These are phyloP conservation scores for Hyphopichia buzzinii DNA, from an alignment of 1,139 yeast species.

Conservation along the genomic window DNA sequence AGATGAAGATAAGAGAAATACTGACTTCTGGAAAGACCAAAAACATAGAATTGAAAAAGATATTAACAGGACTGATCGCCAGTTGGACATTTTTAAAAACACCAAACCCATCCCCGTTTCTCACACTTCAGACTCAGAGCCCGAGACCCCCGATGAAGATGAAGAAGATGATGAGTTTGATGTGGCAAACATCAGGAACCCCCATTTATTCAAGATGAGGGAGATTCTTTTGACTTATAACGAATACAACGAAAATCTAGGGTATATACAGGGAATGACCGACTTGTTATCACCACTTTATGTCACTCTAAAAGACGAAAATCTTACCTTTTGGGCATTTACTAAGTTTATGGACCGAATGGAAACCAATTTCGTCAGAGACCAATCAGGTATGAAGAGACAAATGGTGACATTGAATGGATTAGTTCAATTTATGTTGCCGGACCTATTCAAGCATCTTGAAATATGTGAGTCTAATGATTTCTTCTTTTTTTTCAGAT, in stretches of 20 bases:
- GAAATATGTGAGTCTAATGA: constrained; percentile 87
- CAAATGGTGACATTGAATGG: constrained; percentile 85
- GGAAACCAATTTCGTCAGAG: constrained; percentile 91
- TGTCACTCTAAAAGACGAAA: constrained; percentile 73
- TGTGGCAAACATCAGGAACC: constrained; percentile 54
- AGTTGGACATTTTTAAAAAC: constrained; percentile 57
- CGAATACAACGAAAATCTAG: constrained; percentile 77
- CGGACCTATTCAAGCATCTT: constrained; percentile 76
- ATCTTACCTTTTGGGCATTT: constrained; percentile 86
- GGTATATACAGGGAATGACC: constrained; percentile 98
- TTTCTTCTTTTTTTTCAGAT: constrained; percentile 88
- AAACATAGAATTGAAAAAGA: constrained; percentile 89
- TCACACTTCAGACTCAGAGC: constrained; percentile 26
- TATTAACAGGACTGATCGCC: constrained; percentile 86
- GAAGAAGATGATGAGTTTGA: constrained; percentile 51
- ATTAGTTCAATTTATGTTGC: constrained; percentile 83
- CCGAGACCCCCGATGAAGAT: constrained; percentile 48
- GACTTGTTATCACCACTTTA: constrained; percentile 88
- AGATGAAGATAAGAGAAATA: constrained; percentile 52
- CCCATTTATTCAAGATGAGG: constrained; percentile 68
- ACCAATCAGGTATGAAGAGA: constrained; percentile 87
- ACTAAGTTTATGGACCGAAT: constrained; percentile 85
- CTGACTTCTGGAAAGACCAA: constrained; percentile 86
- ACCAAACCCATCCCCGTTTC: constrained; percentile 12
- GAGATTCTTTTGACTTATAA: constrained; percentile 85